Base-by-base conservation (phyloP, 2,329 filamentous ascomycete species). In the Stagonosporopsis rhizophila region DNA sequence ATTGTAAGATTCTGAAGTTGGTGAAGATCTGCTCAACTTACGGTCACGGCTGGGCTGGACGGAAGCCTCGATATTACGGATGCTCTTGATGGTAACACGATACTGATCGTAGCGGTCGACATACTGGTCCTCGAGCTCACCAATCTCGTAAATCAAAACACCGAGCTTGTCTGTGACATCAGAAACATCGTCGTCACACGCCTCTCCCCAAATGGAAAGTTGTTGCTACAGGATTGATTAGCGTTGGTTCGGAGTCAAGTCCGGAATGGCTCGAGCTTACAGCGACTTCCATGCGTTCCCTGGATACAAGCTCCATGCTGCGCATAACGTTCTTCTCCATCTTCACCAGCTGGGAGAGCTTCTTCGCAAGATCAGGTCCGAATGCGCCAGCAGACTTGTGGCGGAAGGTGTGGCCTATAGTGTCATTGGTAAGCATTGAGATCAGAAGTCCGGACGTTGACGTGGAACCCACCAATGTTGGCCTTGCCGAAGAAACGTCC, bases 271-370 rank as follows among this genome's bases (percentile, higher is more conserved):
- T 22, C 45, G 56, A 61, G 85, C 91, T 73, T 90, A 96, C 92
- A 73, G 95, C 95, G 66, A 97, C 94, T 72, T 98, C 95, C 92
- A 98, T 98, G 70, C 95, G 89, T 83, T 99, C 95, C 73, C 92
- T 89, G 41, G 92, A 92, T 50, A 98, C 95, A 45, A 92, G 85
- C 77, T 99, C 95, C 84, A 98, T 88, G 77, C 92, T 97, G 78
- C 95, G 92, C 95, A 99, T 99, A 54, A 97, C 91, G 76, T 99
- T 98, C 88, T 99, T 99, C 82, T 99, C 95, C 95, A 99, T 99
- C 87, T 99, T 99, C 62, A 99, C 95, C 49, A 99, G 86, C 81
- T 96, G 91, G 37, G 93, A 92, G 61, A 99, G 88, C 85, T 99
- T 99, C 86, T 96, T 97, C 56, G 95, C 90, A 56, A 99, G 88